Conservation (phyloP, 345 rosid genomes). For the Barbarea vulgaris region DNA sequence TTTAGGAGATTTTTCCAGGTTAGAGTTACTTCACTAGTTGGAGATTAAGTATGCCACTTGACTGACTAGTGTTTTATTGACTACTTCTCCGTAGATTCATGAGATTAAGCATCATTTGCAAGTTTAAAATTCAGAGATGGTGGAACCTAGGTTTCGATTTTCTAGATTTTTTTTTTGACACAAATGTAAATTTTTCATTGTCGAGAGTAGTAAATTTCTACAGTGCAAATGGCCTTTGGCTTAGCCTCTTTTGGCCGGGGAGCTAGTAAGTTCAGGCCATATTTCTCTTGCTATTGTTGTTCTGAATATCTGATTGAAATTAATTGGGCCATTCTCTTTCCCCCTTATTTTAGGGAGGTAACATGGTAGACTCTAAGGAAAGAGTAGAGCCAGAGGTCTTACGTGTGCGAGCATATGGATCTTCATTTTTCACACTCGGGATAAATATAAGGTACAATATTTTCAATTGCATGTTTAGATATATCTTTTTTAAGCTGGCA, state of each 20-base stretch:
- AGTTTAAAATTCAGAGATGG: neutral
- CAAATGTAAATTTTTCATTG: neutral
- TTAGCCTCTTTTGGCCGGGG: constrained; percentile 16
- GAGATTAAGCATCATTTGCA: neutral
- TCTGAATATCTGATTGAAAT: neutral
- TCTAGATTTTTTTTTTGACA: neutral
- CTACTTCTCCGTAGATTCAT: neutral
- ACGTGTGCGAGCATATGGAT: constrained; percentile 87
- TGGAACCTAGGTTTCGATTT: constrained; percentile 3
- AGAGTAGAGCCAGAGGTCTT: constrained; percentile 71
- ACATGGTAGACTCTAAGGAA: constrained; percentile 45
- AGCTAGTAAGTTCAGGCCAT: constrained; percentile 14
- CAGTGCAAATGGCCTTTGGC: neutral
- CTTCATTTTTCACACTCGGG: constrained; percentile 83
- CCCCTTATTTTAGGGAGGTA: constrained; percentile 56
- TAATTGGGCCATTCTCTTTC: neutral
- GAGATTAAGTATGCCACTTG: neutral
- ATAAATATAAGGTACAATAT: constrained; percentile 74
- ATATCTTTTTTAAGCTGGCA: neutral
- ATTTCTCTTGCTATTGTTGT: constrained; percentile 9
- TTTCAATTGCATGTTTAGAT: neutral
- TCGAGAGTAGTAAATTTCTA: neutral
- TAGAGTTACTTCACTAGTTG: neutral
- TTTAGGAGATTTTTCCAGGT: neutral
- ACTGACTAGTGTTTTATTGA: neutral